Conservation (phyloP, 1,139 yeast species). For the Yamadazyma triangularis region DNA sequence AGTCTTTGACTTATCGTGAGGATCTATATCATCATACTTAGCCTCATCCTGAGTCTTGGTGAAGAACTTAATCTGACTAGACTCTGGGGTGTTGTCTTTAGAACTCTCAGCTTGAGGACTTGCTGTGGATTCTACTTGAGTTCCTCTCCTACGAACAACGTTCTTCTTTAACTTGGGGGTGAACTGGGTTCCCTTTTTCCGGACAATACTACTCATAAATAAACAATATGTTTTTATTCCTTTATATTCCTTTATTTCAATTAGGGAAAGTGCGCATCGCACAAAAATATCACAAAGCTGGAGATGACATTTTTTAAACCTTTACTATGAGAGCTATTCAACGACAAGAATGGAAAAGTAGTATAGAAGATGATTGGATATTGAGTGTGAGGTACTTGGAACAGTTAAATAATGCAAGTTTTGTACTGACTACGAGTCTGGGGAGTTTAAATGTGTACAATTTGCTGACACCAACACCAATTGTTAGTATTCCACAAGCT, state of each 20-base stretch:
- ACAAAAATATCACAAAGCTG: too few relatives aligned
- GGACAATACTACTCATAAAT: conserved; percentile 53
- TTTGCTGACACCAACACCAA: not conserved
- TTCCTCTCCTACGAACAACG: conserved; percentile 15
- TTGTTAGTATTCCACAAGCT: conserved; percentile 15
- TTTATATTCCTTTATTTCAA: too few relatives aligned
- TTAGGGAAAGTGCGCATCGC: too few relatives aligned
- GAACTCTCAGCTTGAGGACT: too few relatives aligned
- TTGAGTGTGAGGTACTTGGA: conserved; percentile 6
- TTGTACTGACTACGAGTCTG: conserved; percentile 3
- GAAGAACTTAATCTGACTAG: conserved; percentile 5
- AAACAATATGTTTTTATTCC: too few relatives aligned
- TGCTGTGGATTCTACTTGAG: too few relatives aligned
- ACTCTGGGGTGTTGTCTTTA: conserved; percentile 2
- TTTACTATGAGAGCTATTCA: conserved; percentile 3
- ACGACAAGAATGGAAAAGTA: conserved; percentile 5
- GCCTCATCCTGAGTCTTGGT: conserved; percentile 4
- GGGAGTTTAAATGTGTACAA: conserved; percentile 1
- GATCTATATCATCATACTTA: conserved; percentile 25
- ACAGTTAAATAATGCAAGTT: not conserved
- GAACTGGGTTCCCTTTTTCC: conserved; percentile 36
- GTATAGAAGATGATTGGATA: conserved; percentile 15
- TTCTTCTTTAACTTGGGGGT: conserved; percentile 36
- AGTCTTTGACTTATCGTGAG: conserved; percentile 21
- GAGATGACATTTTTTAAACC: too few relatives aligned